A percentile compares a stretch with the other conserved stretches of the same genome.
Evolutionary conservation across 768 basidiomycete species (phyloP).

Genomic region (Psilocybe cyanescens): DNA sequence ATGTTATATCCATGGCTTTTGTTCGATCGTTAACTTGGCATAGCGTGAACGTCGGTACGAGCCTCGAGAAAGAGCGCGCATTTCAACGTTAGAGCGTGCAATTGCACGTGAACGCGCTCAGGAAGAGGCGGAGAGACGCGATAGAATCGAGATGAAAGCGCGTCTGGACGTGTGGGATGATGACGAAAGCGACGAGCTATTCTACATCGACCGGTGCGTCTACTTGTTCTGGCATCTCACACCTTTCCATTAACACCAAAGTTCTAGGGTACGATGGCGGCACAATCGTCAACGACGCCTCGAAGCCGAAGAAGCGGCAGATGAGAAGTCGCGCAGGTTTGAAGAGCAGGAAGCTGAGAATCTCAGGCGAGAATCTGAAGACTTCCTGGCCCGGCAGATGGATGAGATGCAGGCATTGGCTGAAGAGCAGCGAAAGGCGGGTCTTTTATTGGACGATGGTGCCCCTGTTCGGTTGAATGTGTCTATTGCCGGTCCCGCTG

Average conservation of each 20-base stretch:
- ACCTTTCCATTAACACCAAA: background rate
- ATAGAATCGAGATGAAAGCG: conserved; percentile 77
- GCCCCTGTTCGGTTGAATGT: conserved; percentile 89
- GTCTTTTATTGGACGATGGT: conserved; percentile 88
- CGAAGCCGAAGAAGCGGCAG: conserved; percentile 79
- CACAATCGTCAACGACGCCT: conserved; percentile 71
- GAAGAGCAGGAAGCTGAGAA: conserved; percentile 90
- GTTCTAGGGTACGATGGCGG: conserved; percentile 84
- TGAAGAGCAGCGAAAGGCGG: conserved; percentile 89
- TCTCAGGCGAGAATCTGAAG: conserved; percentile 88
- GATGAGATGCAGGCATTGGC: conserved; percentile 93
- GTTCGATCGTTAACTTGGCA: conserved; percentile 6
- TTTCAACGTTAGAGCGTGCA: conserved; percentile 75
- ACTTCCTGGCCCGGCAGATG: conserved; percentile 93
- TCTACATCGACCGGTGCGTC: conserved; percentile 87
- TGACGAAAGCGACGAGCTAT: conserved; percentile 90
- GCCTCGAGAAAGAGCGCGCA: conserved; percentile 82
- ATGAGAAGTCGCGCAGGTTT: conserved; percentile 78
- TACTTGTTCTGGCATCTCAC: background rate
- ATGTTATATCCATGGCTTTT: conserved; percentile 1
- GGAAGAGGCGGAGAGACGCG: conserved; percentile 79
- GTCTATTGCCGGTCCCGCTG: conserved; percentile 56
- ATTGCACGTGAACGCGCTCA: conserved; percentile 73
- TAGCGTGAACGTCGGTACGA: conserved; percentile 98
- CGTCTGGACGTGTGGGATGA: conserved; percentile 90